A percentile compares a stretch with the other conserved stretches of the same genome.
These are phyloP conservation scores for Neocucurbitaria cava DNA, from an alignment of 2,329 filamentous ascomycete genomes.

Conservation along the genomic window DNA sequence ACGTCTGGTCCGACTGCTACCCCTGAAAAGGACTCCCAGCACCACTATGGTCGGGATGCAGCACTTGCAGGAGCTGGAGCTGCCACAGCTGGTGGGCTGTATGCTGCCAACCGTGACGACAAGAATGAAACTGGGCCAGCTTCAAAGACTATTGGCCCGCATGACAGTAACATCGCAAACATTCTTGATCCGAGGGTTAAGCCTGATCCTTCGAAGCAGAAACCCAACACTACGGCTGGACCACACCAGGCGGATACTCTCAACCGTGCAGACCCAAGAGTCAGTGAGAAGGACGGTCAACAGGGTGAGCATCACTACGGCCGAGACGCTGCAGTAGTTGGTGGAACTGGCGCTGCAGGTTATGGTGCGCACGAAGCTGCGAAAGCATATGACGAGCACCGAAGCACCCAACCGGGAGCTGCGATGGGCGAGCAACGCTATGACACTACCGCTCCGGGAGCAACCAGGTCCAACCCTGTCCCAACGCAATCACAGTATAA, in stretches of 20 bases:
- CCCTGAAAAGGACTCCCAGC: conserved; percentile 13
- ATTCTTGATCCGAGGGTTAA: conserved; percentile 40
- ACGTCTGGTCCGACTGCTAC: not conserved
- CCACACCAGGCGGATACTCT: conserved; percentile 35
- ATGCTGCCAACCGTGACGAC: conserved; percentile 23
- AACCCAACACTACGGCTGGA: conserved; percentile 32
- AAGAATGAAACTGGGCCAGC: conserved; percentile 26
- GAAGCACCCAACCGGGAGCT: conserved; percentile 35
- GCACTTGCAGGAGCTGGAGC: conserved; percentile 26
- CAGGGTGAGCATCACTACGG: conserved; percentile 29
- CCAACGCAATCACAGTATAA: conserved; percentile 22
- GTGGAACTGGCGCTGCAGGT: conserved; percentile 39
- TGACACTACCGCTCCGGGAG: conserved; percentile 29
- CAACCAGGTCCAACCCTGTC: conserved; percentile 29
- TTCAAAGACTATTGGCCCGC: conserved; percentile 37
- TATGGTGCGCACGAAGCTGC: conserved; percentile 44
- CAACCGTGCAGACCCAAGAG: conserved; percentile 36
- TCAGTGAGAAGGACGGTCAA: conserved; percentile 23
- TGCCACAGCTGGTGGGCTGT: conserved; percentile 21
- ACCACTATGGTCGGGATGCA: conserved; percentile 35
- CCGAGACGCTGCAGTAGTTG: conserved; percentile 37
- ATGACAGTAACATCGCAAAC: conserved; percentile 42
- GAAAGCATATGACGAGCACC: conserved; percentile 37
- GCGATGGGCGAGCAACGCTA: conserved; percentile 43
- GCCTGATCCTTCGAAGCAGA: conserved; percentile 39